These are phyloP conservation scores for Aspergillus viridinutans DNA, from an alignment of 2,329 filamentous ascomycete species.

Conservation along the genomic window DNA sequence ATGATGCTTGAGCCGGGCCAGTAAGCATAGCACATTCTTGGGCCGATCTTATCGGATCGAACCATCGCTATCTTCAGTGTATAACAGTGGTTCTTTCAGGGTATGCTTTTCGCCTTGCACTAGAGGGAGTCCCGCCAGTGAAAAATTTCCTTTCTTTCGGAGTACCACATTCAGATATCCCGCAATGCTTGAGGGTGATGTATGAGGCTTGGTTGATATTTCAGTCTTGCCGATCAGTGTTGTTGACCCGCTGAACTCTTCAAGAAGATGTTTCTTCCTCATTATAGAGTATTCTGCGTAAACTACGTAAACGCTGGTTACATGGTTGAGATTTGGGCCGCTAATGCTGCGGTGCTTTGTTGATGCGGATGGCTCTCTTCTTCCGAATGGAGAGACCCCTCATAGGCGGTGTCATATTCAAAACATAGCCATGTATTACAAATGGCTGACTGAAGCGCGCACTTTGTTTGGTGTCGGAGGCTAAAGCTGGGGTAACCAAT, in stretches of 20 bases:
- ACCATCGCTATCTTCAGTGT: background rate
- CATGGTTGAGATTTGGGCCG: conserved; percentile 7
- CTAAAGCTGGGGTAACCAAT: background rate
- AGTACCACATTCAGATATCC: conserved; percentile 3
- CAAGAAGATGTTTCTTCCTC: background rate
- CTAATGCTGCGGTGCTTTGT: conserved; percentile 5
- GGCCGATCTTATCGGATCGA: background rate
- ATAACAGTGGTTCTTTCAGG: background rate
- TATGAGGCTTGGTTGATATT: conserved; percentile 3
- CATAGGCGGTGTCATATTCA: background rate
- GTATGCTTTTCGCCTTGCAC: background rate
- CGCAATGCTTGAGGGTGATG: conserved; percentile 11
- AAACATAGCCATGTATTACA: background rate
- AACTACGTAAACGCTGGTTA: background rate
- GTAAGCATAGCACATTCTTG: background rate
- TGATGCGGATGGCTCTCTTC: background rate
- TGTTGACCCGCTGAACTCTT: background rate
- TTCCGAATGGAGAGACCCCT: conserved; percentile 1
- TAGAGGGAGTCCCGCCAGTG: background rate
- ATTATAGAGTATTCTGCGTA: background rate
- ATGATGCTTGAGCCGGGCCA: background rate
- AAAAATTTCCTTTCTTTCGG: background rate
- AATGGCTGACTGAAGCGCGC: background rate
- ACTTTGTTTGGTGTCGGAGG: background rate
- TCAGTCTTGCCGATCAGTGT: conserved; percentile 3